A percentile compares a stretch with the other conserved stretches of the same genome.
These are phyloP conservation scores for Hemileccinum rubropunctum DNA, from an alignment of 768 basidiomycete species.

Conservation along the genomic window DNA sequence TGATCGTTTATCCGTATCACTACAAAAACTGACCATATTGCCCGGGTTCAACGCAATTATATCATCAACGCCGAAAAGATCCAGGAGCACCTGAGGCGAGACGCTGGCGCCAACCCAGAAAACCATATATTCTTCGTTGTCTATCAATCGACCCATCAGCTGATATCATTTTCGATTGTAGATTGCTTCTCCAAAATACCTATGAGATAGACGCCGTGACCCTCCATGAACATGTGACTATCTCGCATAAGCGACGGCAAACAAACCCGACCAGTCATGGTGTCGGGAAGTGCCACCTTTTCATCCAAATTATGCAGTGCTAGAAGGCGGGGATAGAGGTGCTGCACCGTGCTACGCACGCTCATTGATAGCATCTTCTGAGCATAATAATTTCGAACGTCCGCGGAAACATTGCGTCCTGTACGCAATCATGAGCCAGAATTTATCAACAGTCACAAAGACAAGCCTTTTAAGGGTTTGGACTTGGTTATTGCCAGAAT, in stretches of 20 bases:
- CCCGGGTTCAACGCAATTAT: conserved; percentile 60
- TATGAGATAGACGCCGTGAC: conserved; percentile 88
- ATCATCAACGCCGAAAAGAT: conserved; percentile 85
- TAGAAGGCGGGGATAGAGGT: conserved; percentile 85
- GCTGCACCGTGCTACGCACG: conserved; percentile 65
- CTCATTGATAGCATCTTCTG: conserved; percentile 72
- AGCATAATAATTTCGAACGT: conserved; percentile 85
- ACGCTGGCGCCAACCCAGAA: conserved; percentile 87
- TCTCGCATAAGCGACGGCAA: conserved; percentile 79
- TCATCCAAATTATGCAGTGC: conserved; percentile 85
- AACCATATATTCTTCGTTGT: conserved; percentile 84
- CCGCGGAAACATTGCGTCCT: conserved; percentile 90
- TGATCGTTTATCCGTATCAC: too few species aligned
- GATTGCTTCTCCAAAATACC: conserved; percentile 46
- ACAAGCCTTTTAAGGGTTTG: conserved; percentile 87
- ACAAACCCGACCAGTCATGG: conserved; percentile 50
- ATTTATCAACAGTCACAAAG: background rate
- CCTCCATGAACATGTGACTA: conserved; percentile 86
- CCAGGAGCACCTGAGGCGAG: conserved; percentile 77
- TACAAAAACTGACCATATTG: conserved; percentile 51
- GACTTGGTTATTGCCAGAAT: conserved; percentile 80
- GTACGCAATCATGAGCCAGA: conserved; percentile 6
- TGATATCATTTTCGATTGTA: conserved; percentile 13
- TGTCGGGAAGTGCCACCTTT: conserved; percentile 64
- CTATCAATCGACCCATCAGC: conserved; percentile 38